Base-by-base conservation (phyloP, 2,329 filamentous ascomycete species). In the Fusarium humuli region DNA sequence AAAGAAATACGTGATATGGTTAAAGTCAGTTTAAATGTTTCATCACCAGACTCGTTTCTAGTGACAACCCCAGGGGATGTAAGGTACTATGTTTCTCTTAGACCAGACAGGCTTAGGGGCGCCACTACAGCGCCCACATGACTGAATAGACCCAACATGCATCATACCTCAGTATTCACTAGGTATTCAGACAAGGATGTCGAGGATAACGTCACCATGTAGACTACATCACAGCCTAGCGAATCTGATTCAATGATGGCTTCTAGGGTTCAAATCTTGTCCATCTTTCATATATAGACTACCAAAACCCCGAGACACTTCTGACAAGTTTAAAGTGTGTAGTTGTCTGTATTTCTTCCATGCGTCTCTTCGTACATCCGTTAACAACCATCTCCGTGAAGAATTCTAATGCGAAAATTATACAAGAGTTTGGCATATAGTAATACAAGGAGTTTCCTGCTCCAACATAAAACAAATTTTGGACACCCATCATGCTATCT, bases 141-240 rank as follows among this genome's bases (percentile, higher is more conserved):
- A 71, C 56, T 65, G 48, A 71, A 68, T 69, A 55, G 47, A 65
- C 29, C 54, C 25, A 30, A 41, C 44, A 44, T 57, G 50, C 20
- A 56, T 34, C 34, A n/a, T n/a, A n/a, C 34, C 34, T n/a, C 18
- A 37, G 10, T 37, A 6, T 30, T 30, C 29, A 30, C 29, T 30
- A 29, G 23, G 23, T 5, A 25, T 49, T 49, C 45, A 16, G 34
- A 32, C 57, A 56, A 34, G 45, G 37, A 41, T 62, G 52, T 55
- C 22, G 25, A 22, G 25, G 34, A 65, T 71, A 71, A 69, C 68
- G 68, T 71, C 68, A 71, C 59, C 55, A 44, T 50, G 41, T 20
- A 25, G 32, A 20, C 32, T 37, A 13, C 10, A 27, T 14, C 8
- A 13, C 10, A 27, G 2, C 11, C 23, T 23, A 20, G 13, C 16